phyloP scores from a whole-genome alignment of 2,329 filamentous ascomycete genomes.

The Cladorrhinum sp. region DNA sequence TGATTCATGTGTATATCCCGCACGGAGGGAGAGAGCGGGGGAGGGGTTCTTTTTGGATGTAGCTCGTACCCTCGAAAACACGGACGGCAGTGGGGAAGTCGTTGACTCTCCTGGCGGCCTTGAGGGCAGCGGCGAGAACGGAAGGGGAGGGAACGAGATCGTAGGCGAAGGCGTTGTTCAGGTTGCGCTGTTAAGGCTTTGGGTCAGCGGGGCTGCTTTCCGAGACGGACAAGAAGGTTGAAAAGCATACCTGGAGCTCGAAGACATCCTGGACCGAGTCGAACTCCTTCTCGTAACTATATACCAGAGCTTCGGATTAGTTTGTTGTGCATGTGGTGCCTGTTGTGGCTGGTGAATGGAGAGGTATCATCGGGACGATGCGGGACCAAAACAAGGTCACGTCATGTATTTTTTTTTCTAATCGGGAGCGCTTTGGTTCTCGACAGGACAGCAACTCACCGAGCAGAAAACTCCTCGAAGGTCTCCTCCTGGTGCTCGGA shows the following conservation, averaged over 20 bases:
- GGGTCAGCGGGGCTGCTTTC: constrained; percentile 15
- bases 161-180: constrained; percentile 99
- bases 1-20: constrained; percentile 12
- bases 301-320: constrained; percentile 35
- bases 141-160: constrained; percentile 94
- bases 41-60: background rate
- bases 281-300: constrained; percentile 99
- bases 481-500: constrained; percentile 84
- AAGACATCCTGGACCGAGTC: constrained; percentile 97
- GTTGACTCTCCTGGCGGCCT: constrained; percentile 92
- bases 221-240: background rate
- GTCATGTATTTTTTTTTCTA: constrained; percentile 12
- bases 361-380: constrained; percentile 14
- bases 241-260: constrained; percentile 83
- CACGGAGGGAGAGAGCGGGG: constrained; percentile 1
- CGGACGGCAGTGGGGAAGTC: constrained; percentile 98
- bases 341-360: constrained; percentile 7
- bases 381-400: constrained; percentile 13
- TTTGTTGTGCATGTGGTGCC: constrained; percentile 30
- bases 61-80: constrained; percentile 86
- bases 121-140: constrained; percentile 87
- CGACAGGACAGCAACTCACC: constrained; percentile 58
- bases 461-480: constrained; percentile 97
- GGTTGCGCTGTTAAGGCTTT: constrained; percentile 61
- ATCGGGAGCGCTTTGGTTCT: background rate